These are phyloP conservation scores for Suhomyces canberraensis DNA, from an alignment of 805 yeast species.

Conservation along the genomic window DNA sequence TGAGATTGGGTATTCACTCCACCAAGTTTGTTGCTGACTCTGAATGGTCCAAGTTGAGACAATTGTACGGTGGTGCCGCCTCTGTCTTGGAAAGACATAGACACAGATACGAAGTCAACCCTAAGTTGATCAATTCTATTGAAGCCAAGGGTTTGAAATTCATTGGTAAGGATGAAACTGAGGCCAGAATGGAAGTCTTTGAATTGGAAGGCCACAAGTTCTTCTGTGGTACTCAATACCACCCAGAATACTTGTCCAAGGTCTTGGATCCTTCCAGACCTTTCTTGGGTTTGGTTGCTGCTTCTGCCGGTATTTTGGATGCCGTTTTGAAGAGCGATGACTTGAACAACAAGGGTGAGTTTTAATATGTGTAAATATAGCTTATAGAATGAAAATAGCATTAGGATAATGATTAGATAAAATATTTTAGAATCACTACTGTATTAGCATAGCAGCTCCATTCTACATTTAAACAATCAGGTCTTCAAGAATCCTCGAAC, in stretches of 20 bases:
- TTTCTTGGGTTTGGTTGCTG: constrained; percentile 93
- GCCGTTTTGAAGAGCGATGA: constrained; percentile 50
- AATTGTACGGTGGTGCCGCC: constrained; percentile 69
- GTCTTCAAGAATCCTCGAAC: no score
- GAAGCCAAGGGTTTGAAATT: constrained; percentile 80
- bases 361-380: constrained; percentile 18
- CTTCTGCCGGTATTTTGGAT: constrained; percentile 80
- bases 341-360: constrained; percentile 43
- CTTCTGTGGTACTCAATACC: constrained; percentile 95
- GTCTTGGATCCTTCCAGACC: constrained; percentile 97
- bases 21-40: constrained; percentile 72
- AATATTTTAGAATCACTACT: no score
- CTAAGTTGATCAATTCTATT: constrained; percentile 64
- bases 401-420: background rate
- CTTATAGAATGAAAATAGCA: constrained; percentile 1
- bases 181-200: constrained; percentile 89
- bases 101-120: constrained; percentile 97
- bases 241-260: constrained; percentile 95
- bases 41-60: constrained; percentile 67
- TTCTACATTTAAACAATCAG: no score
- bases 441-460: no score
- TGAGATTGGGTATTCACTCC: constrained; percentile 95
- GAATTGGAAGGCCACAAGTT: constrained; percentile 87
- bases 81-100: constrained; percentile 91
- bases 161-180: constrained; percentile 90